Evolutionary conservation across 129 eudicot genomes (phyloP), one percentile per base, ranked within the genome.

Genomic region (Smallanthus sonchifolius): DNA sequence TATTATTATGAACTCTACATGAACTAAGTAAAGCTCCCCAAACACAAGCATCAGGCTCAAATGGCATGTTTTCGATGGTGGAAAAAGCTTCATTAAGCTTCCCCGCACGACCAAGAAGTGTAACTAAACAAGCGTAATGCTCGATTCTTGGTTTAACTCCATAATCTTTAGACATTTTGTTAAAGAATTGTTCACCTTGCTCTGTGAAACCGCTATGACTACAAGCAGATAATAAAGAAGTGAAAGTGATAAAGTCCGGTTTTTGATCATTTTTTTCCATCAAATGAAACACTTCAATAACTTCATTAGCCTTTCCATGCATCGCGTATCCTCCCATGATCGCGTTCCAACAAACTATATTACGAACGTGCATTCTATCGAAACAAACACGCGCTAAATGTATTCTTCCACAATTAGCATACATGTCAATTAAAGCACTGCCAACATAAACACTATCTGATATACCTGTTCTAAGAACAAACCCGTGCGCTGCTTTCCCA

Each of bases 21-120:
- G 98, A 90, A 88, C 97, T 88, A 44, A 90, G 81, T 65, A 93
- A 83, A 47, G 98, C 92, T 59, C 98, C 98, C 97, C 98, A 93
- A 36, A 93, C 97, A 78, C 97, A 93, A 34, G 93, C 96, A 72
- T 88, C 96, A 3, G 98, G 96, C 67, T 88, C 82, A 35, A 81
- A 79, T 16, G 98, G 96, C 98, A 93, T 93, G 59, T 82, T 52
- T 65, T 72, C 78, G 8, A 93, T 83, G 38, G 88, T 72, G 34
- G 83, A 79, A 86, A 84, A 90, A 20, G 98, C 97, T 78, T 88
- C 96, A 13, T 88, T 84, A 60, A 90, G 87, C 77, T 88, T 83
- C 64, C 98, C 98, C 4, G 87, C 84, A 63, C 98, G 98, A 14
- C 98, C 86, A 65, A 93, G 86, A 72, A 93, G 91, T 67, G 86